Conservation (phyloP, 345 rosid genomes). For the Brassica nigra region DNA sequence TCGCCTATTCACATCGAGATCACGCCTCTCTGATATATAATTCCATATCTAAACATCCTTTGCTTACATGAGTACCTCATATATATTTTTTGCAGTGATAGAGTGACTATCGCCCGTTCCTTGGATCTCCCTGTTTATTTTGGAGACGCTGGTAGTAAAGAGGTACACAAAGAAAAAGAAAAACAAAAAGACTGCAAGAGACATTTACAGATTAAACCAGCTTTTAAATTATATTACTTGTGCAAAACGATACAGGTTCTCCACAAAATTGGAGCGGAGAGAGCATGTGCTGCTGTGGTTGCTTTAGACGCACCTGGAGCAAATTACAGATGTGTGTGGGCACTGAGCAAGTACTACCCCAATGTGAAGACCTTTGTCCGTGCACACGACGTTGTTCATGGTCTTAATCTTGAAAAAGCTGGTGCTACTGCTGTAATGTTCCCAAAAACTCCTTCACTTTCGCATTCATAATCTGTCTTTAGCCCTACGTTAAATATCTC, state of each 20-base stretch:
- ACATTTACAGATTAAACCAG: not conserved
- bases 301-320: constrained; percentile 97
- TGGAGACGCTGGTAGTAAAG: constrained; percentile 98
- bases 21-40: too few relatives aligned
- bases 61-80: not conserved
- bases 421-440: constrained; percentile 90
- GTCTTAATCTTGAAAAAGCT: constrained; percentile 92
- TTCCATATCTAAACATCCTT: too few relatives aligned
- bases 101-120: constrained; percentile 94
- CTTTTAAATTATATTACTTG: not conserved
- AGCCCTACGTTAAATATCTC: not conserved
- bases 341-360: constrained; percentile 93
- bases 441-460: not conserved
- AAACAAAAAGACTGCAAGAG: not conserved
- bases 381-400: constrained; percentile 97
- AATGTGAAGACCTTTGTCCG: constrained; percentile 95
- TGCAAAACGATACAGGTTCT: constrained; percentile 59
- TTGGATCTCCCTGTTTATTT: constrained; percentile 95
- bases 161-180: constrained; percentile 50
- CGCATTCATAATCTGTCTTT: too few relatives aligned
- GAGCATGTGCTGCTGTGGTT: constrained; percentile 97
- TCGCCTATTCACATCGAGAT: not conserved
- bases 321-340: constrained; percentile 98
- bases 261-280: constrained; percentile 94
- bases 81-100: constrained; percentile 62